A percentile compares a stretch with the other conserved stretches of the same genome.
phyloP scores from a whole-genome alignment of 2,329 filamentous ascomycete genomes.

The Domatiomyces globalis region DNA sequence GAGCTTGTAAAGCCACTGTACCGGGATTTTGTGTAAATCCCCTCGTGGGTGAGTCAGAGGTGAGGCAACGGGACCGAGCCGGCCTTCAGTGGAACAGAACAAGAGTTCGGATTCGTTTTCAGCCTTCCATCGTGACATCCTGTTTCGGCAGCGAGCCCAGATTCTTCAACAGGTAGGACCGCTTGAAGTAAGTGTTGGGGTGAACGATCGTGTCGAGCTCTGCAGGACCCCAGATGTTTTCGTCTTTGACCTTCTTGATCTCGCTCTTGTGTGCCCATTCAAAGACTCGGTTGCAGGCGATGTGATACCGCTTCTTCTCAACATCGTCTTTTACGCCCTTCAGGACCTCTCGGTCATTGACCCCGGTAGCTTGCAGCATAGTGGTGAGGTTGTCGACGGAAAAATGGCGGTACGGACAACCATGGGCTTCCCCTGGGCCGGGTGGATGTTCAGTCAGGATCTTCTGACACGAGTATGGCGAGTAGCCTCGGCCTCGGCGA shows the following conservation, averaged over 20 bases:
- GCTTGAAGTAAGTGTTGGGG: slow-evolving; percentile 95
- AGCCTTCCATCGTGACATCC: slow-evolving; percentile 41
- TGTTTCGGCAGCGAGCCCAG: slow-evolving; percentile 41
- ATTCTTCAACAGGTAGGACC: slow-evolving; percentile 79
- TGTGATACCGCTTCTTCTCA: slow-evolving; percentile 74
- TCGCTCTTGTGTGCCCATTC: slow-evolving; percentile 70
- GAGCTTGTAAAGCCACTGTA: no score
- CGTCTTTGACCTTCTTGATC: slow-evolving; percentile 62
- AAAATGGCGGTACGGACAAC: slow-evolving; percentile 94
- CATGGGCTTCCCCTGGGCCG: slow-evolving; percentile 75
- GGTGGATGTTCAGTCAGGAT: slow-evolving; percentile 81
- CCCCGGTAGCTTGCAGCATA: slow-evolving; percentile 63
- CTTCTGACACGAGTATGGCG: slow-evolving; percentile 87
- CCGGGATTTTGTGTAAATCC: no score
- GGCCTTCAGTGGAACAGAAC: slow-evolving; percentile 20
- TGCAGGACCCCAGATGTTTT: slow-evolving; percentile 53
- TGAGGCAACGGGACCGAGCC: no score
- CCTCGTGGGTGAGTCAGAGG: no score
- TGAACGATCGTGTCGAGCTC: slow-evolving; percentile 93
- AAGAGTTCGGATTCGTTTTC: slow-evolving; percentile 8
- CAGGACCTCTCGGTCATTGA: slow-evolving; percentile 62
- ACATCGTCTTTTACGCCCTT: slow-evolving; percentile 79
- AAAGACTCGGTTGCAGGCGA: slow-evolving; percentile 94
- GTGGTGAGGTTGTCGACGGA: slow-evolving; percentile 68
- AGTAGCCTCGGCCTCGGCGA: slow-evolving; percentile 72